These are phyloP conservation scores for Colletotrichum noveboracense DNA, from an alignment of 2,329 filamentous ascomycete species.

Conservation along the genomic window DNA sequence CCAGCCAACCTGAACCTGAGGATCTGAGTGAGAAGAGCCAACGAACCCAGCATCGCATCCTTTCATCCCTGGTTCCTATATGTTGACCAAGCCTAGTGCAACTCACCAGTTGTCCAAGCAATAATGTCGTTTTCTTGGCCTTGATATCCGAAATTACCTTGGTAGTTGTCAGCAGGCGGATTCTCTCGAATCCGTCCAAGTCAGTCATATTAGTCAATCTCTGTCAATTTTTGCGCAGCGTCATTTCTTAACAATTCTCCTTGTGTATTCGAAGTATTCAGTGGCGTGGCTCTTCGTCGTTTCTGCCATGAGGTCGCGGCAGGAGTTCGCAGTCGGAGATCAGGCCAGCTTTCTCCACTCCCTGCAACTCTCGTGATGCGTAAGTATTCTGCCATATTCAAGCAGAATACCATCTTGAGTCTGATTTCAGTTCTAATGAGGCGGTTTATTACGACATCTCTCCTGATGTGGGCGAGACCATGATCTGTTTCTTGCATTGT, in stretches of 20 bases:
- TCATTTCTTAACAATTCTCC: background rate
- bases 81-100: background rate
- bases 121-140: background rate
- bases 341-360: background rate
- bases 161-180: background rate
- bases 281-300: background rate
- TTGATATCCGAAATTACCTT: background rate
- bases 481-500: background rate
- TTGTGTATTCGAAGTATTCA: background rate
- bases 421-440: background rate
- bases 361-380: background rate
- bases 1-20: background rate
- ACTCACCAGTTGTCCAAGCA: background rate
- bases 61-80: background rate
- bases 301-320: background rate
- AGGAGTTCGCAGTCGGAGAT: background rate
- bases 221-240: background rate
- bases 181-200: background rate
- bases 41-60: background rate
- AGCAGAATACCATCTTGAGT: accelerated
- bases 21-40: background rate
- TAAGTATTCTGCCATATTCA: background rate
- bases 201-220: background rate
- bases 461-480: background rate
- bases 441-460: background rate